phyloP scores from a whole-genome alignment of 2,329 filamentous ascomycete species.

The Aspergillus candidus region DNA sequence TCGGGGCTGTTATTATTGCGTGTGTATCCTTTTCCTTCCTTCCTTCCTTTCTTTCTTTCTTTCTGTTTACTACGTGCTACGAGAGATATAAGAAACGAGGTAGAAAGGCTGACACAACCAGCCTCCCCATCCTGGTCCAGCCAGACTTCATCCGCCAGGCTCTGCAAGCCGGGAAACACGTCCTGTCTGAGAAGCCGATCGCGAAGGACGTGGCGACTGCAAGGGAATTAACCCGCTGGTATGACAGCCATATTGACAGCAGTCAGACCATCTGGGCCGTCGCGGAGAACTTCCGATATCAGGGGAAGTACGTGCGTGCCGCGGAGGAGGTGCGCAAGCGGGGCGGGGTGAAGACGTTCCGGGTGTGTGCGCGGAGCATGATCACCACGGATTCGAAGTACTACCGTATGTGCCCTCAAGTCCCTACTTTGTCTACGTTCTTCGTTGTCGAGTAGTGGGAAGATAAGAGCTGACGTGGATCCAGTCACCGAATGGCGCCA shows the following conservation, averaged over 20 bases:
- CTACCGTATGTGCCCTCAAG: constrained; percentile 33
- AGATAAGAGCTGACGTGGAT: constrained; percentile 3
- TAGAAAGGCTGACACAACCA: constrained; percentile 12
- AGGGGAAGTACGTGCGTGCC: constrained; percentile 43
- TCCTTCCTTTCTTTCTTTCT: not conserved
- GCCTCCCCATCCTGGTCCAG: constrained; percentile 49
- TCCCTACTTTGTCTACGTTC: not conserved
- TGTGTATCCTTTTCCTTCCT: no score
- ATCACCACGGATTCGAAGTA: constrained; percentile 50
- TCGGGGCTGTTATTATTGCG: constrained; percentile 48
- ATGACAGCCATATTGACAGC: constrained; percentile 37
- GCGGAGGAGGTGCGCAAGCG: constrained; percentile 42
- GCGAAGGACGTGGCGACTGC: constrained; percentile 50
- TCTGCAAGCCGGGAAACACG: constrained; percentile 49
- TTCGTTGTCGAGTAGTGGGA: constrained; percentile 4
- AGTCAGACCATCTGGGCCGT: constrained; percentile 42
- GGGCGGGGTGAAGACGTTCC: constrained; percentile 47
- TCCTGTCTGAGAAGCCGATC: constrained; percentile 54
- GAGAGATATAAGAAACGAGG: not conserved
- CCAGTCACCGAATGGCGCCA: constrained; percentile 52
- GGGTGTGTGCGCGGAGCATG: constrained; percentile 40
- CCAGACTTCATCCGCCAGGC: constrained; percentile 47
- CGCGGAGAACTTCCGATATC: constrained; percentile 55
- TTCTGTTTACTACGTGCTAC: not conserved
- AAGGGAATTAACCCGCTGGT: constrained; percentile 47